These are phyloP conservation scores for Penicillium lividum DNA, from an alignment of 495 filamentous ascomycete genomes.

Conservation along the genomic window DNA sequence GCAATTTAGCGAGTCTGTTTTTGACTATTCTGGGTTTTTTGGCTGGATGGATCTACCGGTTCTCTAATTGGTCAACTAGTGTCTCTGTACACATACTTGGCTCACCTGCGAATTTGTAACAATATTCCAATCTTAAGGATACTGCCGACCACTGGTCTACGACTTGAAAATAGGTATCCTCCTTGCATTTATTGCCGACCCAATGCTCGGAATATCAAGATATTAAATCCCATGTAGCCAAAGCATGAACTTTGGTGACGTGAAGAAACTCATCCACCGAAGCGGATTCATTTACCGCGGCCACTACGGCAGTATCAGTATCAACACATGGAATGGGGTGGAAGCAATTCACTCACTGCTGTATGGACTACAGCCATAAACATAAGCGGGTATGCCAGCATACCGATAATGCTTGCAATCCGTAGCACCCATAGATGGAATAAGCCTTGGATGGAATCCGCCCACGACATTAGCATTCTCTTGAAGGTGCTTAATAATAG, in stretches of 20 bases:
- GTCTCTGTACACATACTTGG: background rate
- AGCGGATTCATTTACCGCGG: background rate
- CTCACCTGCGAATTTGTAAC: background rate
- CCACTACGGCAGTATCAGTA: conserved; percentile 1
- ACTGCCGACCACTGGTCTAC: background rate
- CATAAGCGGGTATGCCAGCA: conserved; percentile 8
- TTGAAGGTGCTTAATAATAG: conserved; percentile 1
- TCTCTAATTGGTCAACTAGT: no score
- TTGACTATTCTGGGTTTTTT: background rate
- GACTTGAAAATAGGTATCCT: background rate
- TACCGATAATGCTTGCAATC: conserved; percentile 14
- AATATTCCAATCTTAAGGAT: background rate
- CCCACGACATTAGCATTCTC: conserved; percentile 4
- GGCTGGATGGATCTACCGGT: background rate
- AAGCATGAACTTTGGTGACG: conserved; percentile 12
- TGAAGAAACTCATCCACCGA: conserved; percentile 11
- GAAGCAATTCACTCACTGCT: conserved; percentile 5
- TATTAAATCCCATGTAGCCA: conserved; percentile 9
- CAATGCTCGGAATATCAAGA: background rate
- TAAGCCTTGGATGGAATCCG: background rate
- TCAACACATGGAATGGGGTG: background rate
- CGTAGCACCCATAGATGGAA: conserved; percentile 13
- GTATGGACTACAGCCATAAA: conserved; percentile 9
- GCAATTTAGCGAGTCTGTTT: background rate
- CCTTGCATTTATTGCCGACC: background rate